Evolutionary conservation across 768 basidiomycete species (phyloP).

Genomic region (Hericium rajendrae): DNA sequence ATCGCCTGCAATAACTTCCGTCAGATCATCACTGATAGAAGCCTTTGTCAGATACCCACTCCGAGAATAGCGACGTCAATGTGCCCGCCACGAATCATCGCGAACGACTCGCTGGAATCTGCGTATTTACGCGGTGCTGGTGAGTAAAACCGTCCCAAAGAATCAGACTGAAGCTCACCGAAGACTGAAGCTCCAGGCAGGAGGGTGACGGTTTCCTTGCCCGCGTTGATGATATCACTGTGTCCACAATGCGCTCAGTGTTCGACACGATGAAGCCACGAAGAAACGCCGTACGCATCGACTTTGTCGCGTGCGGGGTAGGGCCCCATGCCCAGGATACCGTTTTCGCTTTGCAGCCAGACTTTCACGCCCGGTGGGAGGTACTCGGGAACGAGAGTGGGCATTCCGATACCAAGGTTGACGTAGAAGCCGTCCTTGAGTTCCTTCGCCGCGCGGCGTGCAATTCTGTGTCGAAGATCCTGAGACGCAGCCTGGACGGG

Average conservation of each 20-base stretch:
- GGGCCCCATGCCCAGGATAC: conserved; percentile 85
- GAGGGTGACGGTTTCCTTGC: conserved; percentile 90
- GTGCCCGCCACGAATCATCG: conserved; percentile 97
- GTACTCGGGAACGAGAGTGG: conserved; percentile 78
- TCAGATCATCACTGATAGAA: neutral
- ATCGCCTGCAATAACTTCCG: conserved; percentile 56
- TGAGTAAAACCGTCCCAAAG: neutral
- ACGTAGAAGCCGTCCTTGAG: conserved; percentile 83
- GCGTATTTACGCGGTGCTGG: neutral
- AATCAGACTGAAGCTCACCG: conserved; percentile 36
- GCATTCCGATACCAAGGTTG: conserved; percentile 88
- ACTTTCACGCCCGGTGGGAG: conserved; percentile 64
- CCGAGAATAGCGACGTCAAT: conserved; percentile 91
- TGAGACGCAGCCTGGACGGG: conserved; percentile 36
- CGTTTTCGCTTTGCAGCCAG: conserved; percentile 91
- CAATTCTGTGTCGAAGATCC: conserved; percentile 63
- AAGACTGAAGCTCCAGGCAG: conserved; percentile 88
- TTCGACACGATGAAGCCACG: neutral
- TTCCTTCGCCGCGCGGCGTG: conserved; percentile 81
- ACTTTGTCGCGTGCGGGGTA: conserved; percentile 74
- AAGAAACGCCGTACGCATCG: conserved; percentile 52
- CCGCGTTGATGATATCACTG: conserved; percentile 89
- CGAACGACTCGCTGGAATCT: conserved; percentile 92
- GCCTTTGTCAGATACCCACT: conserved; percentile 35
- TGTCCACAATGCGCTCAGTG: neutral